A percentile compares a stretch with the other conserved stretches of the same genome.
phyloP scores from a whole-genome alignment of 2,329 filamentous ascomycete species.

The Aspergillus luchuensis region DNA sequence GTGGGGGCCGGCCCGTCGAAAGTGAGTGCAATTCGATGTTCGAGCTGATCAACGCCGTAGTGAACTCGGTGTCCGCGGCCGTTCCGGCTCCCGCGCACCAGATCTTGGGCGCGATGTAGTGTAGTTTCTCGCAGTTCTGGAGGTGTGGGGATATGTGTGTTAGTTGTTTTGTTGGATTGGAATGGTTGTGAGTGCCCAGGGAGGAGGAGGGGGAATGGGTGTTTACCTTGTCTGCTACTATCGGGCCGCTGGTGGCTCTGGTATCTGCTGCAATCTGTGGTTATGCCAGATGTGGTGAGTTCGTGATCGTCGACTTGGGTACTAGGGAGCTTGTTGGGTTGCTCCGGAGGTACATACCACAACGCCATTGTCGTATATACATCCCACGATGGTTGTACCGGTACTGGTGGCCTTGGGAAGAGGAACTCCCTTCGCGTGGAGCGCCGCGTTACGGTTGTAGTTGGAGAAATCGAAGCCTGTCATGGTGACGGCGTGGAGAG shows the following conservation, averaged over 20 bases:
- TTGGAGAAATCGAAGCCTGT: conserved; percentile 99
- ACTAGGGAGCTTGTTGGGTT: background rate
- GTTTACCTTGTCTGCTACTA: conserved; percentile 91
- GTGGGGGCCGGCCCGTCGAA: conserved; percentile 92
- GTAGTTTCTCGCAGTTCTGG: conserved; percentile 97
- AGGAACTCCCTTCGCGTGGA: conserved; percentile 91
- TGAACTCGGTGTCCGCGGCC: conserved; percentile 98
- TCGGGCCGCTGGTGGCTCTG: conserved; percentile 92
- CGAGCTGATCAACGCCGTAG: conserved; percentile 95
- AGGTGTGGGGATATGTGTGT: background rate
- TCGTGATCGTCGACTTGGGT: background rate
- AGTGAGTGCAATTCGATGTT: conserved; percentile 97
- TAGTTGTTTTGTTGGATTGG: background rate
- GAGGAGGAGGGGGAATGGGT: background rate
- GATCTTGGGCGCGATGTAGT: conserved; percentile 98
- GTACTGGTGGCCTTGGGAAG: conserved; percentile 97
- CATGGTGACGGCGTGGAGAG: conserved; percentile 61
- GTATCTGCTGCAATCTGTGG: conserved; percentile 92
- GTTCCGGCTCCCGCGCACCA: conserved; percentile 99
- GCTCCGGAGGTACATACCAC: conserved; percentile 63
- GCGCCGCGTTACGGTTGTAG: conserved; percentile 97
- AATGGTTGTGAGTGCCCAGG: background rate
- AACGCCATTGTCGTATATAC: conserved; percentile 92
- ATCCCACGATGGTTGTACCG: conserved; percentile 97
- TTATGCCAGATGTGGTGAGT: conserved; percentile 4